Conservation (phyloP, 768 basidiomycete species). For the Neoboletus subvelutipes region DNA sequence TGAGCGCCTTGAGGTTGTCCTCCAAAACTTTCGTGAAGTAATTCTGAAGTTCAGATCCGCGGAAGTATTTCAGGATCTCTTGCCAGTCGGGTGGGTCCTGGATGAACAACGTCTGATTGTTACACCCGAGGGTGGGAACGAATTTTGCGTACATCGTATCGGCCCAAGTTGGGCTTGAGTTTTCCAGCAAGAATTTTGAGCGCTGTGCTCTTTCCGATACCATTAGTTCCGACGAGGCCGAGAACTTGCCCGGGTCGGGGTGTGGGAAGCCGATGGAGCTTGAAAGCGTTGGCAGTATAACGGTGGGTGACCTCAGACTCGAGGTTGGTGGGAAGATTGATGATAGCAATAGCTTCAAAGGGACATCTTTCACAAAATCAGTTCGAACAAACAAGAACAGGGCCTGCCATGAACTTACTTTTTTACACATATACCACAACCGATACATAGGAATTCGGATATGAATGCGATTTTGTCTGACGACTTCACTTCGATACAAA, state of each 20-base stretch:
- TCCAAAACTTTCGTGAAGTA: constrained; percentile 99
- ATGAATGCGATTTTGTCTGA: constrained; percentile 98
- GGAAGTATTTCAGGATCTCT: constrained; percentile 97
- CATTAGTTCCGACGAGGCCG: constrained; percentile 98
- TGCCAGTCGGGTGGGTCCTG: constrained; percentile 99
- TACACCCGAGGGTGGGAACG: not conserved
- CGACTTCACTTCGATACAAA: constrained; percentile 97
- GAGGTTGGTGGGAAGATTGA: constrained; percentile 97
- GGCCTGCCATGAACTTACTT: constrained; percentile 59
- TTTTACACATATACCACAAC: constrained; percentile 99
- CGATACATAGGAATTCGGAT: constrained; percentile 98
- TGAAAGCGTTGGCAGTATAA: constrained; percentile 98
- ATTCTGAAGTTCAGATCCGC: constrained; percentile 97
- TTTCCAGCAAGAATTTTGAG: constrained; percentile 96
- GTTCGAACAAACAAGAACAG: constrained; percentile 4
- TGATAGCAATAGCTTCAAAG: constrained; percentile 98
- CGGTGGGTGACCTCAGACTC: constrained; percentile 96
- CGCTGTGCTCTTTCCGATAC: constrained; percentile 99
- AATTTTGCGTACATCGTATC: constrained; percentile 75
- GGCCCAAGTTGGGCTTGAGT: constrained; percentile 95
- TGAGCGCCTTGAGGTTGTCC: constrained; percentile 97
- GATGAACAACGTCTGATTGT: not conserved
- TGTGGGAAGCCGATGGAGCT: constrained; percentile 95
- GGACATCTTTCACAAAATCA: constrained; percentile 71
- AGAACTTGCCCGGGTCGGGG: constrained; percentile 97